Evolutionary conservation across 768 basidiomycete species (phyloP), one percentile per base, ranked within the genome.

Genomic region (Austroboletus eburneus): DNA sequence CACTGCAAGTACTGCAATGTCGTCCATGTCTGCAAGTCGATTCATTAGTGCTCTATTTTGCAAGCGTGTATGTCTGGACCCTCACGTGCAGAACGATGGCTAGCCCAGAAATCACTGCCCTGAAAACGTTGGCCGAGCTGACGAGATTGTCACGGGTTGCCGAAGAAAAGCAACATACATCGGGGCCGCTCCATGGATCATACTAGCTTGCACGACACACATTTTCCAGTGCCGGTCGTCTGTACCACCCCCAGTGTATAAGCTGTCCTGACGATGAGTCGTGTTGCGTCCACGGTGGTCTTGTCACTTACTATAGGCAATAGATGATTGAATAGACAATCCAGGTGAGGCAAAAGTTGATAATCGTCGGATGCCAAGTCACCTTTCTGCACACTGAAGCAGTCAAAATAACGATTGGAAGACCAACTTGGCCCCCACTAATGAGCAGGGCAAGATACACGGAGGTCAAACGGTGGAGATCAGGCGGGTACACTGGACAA

Each of bases 331-430:
- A 81, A 54, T 74, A 80, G 34, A 81, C 52, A 9, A 76, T 70
- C 78, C 78, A 78, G 38, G 74, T 69, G n/a, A 75, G 43, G 46
- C 78, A 81, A 50, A 81, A 75, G 49, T 83, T 82, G 49, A 81
- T 61, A 53, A 81, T 68, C 2, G 74, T 73, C 1, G 78, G 75
- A 43, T 75, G 77, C 45, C 76, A 73, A 30, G 65, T 61, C 22
- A 72, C 58, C 35, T 66, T 70, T 53, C 68, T 74, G 42, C 69
- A 72, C 20, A 72, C 48, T 16, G 75, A 54, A 40, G 73, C 72
- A 10, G 74, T 78, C 12, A 69, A 49, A 25, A 81, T 60, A 32
- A 81, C 64, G 9, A 76, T 49, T 13, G 77, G 78, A 12, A 81
- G 61, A 37, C 76, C 72, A 34, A 79, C 58, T 46, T 81, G 75